A percentile compares a stretch with the other conserved stretches of the same genome.
Evolutionary conservation across 352 stramenopile species (phyloP).

Genomic region (Pythium dissotocum): DNA sequence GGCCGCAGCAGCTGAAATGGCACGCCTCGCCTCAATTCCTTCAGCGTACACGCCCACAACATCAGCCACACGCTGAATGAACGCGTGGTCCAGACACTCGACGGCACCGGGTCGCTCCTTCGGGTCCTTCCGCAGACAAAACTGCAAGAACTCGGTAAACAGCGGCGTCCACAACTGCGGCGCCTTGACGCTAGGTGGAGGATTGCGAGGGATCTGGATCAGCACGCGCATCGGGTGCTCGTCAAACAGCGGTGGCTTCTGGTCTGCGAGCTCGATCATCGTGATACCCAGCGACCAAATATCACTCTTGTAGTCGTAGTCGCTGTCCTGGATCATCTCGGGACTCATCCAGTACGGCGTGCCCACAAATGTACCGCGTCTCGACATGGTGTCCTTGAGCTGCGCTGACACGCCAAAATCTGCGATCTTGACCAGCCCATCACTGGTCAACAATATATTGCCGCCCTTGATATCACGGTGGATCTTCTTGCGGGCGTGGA

Average conservation of each 20-base stretch:
- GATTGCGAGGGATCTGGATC: slow-evolving; percentile 80
- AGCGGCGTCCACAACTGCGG: slow-evolving; percentile 67
- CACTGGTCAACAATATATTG: slow-evolving; percentile 94
- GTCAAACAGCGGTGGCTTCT: slow-evolving; percentile 88
- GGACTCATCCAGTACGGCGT: slow-evolving; percentile 95
- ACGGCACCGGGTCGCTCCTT: slow-evolving; percentile 77
- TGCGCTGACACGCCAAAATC: slow-evolving; percentile 90
- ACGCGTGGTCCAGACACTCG: slow-evolving; percentile 90
- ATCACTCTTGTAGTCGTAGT: slow-evolving; percentile 92
- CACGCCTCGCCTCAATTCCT: not conserved
- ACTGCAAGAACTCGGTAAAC: slow-evolving; percentile 87
- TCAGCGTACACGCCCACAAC: slow-evolving; percentile 24
- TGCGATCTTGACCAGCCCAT: slow-evolving; percentile 94
- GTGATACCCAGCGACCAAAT: slow-evolving; percentile 92
- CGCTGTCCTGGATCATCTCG: slow-evolving; percentile 91
- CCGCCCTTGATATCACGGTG: slow-evolving; percentile 94
- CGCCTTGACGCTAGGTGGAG: slow-evolving; percentile 73
- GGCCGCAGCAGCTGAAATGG: not conserved
- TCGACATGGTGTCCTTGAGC: slow-evolving; percentile 54
- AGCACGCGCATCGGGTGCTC: slow-evolving; percentile 88
- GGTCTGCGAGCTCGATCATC: slow-evolving; percentile 90
- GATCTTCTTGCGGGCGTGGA: slow-evolving; percentile 85
- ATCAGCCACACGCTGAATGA: slow-evolving; percentile 58
- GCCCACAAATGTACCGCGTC: slow-evolving; percentile 81
- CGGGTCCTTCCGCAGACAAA: slow-evolving; percentile 77